These are phyloP conservation scores for Pugionium cornutum DNA, from an alignment of 345 rosid species.

Conservation along the genomic window DNA sequence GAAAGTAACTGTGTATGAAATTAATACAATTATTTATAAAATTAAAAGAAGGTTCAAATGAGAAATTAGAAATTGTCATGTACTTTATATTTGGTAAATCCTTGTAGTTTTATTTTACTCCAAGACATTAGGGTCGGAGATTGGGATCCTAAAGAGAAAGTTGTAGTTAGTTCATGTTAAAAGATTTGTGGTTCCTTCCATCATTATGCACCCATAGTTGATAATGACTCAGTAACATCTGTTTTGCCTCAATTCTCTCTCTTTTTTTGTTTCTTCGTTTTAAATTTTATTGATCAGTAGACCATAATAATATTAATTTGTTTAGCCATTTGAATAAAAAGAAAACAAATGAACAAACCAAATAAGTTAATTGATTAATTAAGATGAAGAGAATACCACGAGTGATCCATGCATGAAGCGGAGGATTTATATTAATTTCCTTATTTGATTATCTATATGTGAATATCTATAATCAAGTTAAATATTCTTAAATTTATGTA, in stretches of 20 bases:
- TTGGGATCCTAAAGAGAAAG: constrained; percentile 33
- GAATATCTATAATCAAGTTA: no score
- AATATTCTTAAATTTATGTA: no score
- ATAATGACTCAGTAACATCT: constrained; percentile 35
- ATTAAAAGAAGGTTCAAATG: background rate
- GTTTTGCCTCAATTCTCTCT: constrained; percentile 26
- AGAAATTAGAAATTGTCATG: constrained; percentile 15
- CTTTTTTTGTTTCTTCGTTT: background rate
- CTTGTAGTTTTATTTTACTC: constrained; percentile 26
- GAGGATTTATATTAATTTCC: no score
- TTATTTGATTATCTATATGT: no score
- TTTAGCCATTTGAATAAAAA: no score
- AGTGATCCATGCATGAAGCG: no score
- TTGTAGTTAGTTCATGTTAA: constrained; percentile 35
- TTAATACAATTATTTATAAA: background rate
- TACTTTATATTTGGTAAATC: constrained; percentile 15
- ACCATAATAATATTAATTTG: no score
- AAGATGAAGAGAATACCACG: no score
- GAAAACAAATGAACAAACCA: no score
- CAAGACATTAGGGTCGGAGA: constrained; percentile 36
- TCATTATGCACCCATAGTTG: constrained; percentile 41
- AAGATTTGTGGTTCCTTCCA: constrained; percentile 36
- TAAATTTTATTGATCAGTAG: no score
- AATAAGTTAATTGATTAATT: no score
- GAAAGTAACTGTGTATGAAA: constrained; percentile 10